Evolutionary conservation across 345 rosid genomes (phyloP), one percentile per base, ranked within the genome.

Genomic region (Syzygium aqueum): DNA sequence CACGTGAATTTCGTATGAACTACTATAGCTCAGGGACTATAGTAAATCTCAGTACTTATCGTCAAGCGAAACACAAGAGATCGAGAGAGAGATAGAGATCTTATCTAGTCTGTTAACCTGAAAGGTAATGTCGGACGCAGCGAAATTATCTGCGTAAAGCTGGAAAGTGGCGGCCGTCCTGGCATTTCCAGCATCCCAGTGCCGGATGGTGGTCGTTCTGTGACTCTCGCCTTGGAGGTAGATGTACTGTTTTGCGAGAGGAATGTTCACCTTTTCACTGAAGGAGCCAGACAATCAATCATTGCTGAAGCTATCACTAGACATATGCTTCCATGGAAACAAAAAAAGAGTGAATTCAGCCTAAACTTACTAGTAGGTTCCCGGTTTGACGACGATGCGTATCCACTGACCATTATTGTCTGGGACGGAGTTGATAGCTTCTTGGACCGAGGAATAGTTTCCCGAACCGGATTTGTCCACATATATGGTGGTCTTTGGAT

Each of bases 371-470:
- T 5, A 30, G 86, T 93, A 93, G 21, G 13, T 54, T 2, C 91
- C 93, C 2, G 86, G 78, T 59, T 85, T 84, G 50, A 92, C 53
- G 13, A 77, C 85, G 61, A 93, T 85, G 4, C 84, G 86, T 27
- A 91, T 86, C 94, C 95, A 93, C 25, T 53, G 85, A 16, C 51
- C 8, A 51, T 91, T 92, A 5, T 86, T 10, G 4, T 9, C 54
- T 23, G 93, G 93, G 73, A 92, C 51, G 10, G 89, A 86, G 86
- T 93, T 77, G 53, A 93, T 87, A 77, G 94, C 95, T 7, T 50
- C 63, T 85, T 93, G 94, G 43, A 92, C 67, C 1, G 91, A 54
- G 22, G 73, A 85, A 89, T 89, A 92, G 28, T 84, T 43, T 30
- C 88, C 88, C 2, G 65, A 28, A 11, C 92, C 91, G 3, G 84